A percentile compares a stretch with the other conserved stretches of the same genome.
Conservation (phyloP, 164 flowering plant species). For the Dillenia turbinata region DNA sequence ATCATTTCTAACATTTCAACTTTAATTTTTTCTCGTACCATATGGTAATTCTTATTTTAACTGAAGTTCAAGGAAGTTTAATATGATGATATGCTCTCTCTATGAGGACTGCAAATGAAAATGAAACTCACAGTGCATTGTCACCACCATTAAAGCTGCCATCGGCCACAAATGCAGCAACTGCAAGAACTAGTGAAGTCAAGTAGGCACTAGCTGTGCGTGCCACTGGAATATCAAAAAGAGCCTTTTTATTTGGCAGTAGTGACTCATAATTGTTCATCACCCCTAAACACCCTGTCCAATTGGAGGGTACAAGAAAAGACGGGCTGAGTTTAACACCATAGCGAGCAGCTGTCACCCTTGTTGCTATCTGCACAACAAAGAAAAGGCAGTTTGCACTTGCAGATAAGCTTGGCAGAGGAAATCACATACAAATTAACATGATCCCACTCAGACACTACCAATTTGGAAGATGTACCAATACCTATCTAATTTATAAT, state of each 20-base stretch:
- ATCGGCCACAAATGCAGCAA: conserved; percentile 83
- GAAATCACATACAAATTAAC: no score
- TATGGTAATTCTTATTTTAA: not conserved
- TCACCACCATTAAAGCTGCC: conserved; percentile 99
- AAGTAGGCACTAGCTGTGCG: conserved; percentile 94
- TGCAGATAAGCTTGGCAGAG: no score
- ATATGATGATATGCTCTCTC: no score
- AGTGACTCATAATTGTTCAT: conserved; percentile 92
- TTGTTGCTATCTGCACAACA: conserved; percentile 67
- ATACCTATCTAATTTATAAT: no score
- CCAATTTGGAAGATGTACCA: no score
- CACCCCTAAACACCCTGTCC: conserved; percentile 98
- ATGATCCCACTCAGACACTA: no score
- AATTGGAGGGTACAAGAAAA: conserved; percentile 90
- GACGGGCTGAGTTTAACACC: conserved; percentile 94
- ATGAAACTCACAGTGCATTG: conserved; percentile 75
- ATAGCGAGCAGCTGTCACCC: conserved; percentile 82
- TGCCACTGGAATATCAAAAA: conserved; percentile 92
- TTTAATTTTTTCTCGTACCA: no score
- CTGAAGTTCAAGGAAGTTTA: not conserved
- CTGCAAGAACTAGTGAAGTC: conserved; percentile 72
- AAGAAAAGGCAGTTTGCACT: not conserved
- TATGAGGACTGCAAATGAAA: no score
- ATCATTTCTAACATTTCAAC: no score
- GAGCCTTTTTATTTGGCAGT: conserved; percentile 88